These are phyloP conservation scores for Pichia inconspicua DNA, from an alignment of 1,139 yeast species.

Conservation along the genomic window DNA sequence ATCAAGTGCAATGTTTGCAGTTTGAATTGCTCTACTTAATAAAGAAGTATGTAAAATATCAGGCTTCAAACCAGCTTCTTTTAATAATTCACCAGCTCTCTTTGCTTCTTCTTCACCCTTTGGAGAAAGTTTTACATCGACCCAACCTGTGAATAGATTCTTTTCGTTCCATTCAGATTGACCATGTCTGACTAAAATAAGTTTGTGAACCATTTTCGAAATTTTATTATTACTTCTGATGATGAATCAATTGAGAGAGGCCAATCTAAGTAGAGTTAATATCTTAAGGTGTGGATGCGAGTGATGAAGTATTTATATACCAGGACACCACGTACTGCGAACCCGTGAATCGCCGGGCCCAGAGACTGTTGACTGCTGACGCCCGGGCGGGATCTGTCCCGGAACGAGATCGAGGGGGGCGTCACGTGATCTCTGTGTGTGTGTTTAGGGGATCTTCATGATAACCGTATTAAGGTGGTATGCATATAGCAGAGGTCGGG, in stretches of 20 bases:
- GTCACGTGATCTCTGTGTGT: too few species aligned
- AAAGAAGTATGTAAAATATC: slow-evolving; percentile 88
- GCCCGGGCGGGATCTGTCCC: slow-evolving; percentile 1
- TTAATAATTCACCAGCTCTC: slow-evolving; percentile 88
- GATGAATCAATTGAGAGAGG: background rate
- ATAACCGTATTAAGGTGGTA: too few species aligned
- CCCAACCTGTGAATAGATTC: slow-evolving; percentile 99
- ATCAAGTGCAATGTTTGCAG: slow-evolving; percentile 92
- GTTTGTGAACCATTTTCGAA: slow-evolving; percentile 45
- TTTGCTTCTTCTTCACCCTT: slow-evolving; percentile 85
- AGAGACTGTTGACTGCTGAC: background rate
- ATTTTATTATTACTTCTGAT: background rate
- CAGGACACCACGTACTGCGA: background rate
- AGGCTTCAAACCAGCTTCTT: slow-evolving; percentile 78
- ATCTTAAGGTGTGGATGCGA: background rate
- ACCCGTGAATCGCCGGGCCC: background rate
- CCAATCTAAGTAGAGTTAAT: too few species aligned
- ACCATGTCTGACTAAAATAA: slow-evolving; percentile 91
- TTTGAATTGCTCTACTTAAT: slow-evolving; percentile 93
- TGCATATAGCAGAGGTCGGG: too few species aligned
- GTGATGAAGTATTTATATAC: background rate
- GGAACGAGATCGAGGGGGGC: background rate
- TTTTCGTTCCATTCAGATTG: slow-evolving; percentile 98
- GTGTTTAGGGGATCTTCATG: too few species aligned
- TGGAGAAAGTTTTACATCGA: slow-evolving; percentile 81